Conservation (phyloP, 768 basidiomycete genomes). For the Botryobasidium botryosum region DNA sequence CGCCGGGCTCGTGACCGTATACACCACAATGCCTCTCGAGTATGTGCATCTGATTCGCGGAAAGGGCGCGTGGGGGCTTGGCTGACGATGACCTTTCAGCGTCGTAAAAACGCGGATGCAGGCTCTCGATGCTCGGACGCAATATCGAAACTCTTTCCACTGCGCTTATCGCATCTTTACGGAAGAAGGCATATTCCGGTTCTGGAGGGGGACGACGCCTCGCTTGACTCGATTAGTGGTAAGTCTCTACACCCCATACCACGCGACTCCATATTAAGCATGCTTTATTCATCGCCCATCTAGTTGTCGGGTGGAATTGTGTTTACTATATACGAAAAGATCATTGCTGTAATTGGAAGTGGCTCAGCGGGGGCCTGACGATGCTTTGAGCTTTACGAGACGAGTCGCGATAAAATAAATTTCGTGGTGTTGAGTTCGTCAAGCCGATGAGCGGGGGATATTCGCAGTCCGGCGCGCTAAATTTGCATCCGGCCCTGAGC, state of each 20-base stretch:
- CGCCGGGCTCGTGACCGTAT: constrained; percentile 90
- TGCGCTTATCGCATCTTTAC: constrained; percentile 89
- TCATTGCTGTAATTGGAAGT: too few relatives aligned
- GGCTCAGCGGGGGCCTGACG: too few relatives aligned
- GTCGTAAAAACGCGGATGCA: constrained; percentile 99
- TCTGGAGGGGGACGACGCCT: constrained; percentile 96
- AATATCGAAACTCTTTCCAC: constrained; percentile 90
- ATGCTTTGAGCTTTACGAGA: too few relatives aligned
- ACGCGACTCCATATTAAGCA: background rate
- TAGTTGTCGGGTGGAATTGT: constrained; percentile 87
- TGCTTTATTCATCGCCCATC: background rate
- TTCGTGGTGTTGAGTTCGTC: too few relatives aligned
- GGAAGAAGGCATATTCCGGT: constrained; percentile 79
- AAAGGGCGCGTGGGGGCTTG: too few relatives aligned
- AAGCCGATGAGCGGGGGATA: too few relatives aligned
- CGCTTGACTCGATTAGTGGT: constrained; percentile 71
- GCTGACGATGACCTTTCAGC: constrained; percentile 26
- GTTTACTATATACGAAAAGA: constrained; percentile 80
- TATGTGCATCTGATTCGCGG: constrained; percentile 23
- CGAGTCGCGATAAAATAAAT: too few relatives aligned
- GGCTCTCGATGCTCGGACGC: constrained; percentile 58
- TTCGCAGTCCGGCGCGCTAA: too few relatives aligned
- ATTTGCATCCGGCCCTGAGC: too few relatives aligned
- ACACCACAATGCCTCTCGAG: constrained; percentile 77
- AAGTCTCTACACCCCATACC: constrained; percentile 8